Base-by-base conservation (phyloP, 768 basidiomycete species). In the Boletus eberwhitei region DNA sequence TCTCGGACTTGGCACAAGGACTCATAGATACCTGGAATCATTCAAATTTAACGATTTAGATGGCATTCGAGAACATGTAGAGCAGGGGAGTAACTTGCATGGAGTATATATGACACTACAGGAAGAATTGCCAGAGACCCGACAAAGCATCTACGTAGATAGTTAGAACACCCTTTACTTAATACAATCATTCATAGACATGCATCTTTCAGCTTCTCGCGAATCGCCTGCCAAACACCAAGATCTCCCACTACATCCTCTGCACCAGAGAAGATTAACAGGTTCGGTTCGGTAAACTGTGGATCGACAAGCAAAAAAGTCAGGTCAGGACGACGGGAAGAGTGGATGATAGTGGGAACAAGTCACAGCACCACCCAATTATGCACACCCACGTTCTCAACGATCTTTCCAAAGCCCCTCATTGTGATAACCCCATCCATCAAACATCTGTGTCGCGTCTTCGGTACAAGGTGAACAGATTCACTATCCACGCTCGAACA, bases 401-500 rank as follows among this genome's bases (percentile, higher is more conserved):
- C 80, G 41, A 85, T 70, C 71, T 82, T 86, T 56, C 93, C 93
- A 89, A 93, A 90, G 8, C 93, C 93, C 5, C 90, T 86, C 41
- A 79, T 77, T 0, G 95, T 97, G 59, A 98, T 77, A 26, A n/a
- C 86, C 90, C 21, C 94, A 82, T 17, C 95, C 95, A 49, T 93
- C 94, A 54, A 95, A 96, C 35, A 96, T 81, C 70, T 89, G 87
- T 1, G 87, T 84, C 6, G 90, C 86, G 55, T 93, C 90, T 77
- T 77, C 71, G 8, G 37, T 79, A 75, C 13, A 87, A 84, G 31
- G 88, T 81, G 62, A 82, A 88, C 67, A 97, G 76, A 21, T 77
- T 81, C 76, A 98, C 95, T 11, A 94, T 80, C 93, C 92, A 97
- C 48, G 84, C 85, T 66, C 96, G 94, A 56, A 56, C 77, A 84